Conservation (phyloP, 163 green algal genomes). For the Prototheca stagnorum region DNA sequence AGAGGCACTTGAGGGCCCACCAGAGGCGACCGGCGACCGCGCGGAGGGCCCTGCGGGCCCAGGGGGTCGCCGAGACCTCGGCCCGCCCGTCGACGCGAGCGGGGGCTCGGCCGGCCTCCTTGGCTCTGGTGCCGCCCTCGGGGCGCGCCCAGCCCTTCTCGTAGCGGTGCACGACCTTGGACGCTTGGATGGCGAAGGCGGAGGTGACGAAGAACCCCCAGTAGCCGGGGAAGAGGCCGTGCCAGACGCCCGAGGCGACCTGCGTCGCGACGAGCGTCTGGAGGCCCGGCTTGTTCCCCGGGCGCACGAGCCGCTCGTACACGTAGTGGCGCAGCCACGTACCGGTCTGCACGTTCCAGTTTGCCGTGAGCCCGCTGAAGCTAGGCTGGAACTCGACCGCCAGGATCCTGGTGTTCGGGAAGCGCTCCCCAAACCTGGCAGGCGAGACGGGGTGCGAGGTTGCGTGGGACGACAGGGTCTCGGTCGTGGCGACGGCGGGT, state of each 20-base stretch:
- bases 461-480: too few relatives aligned
- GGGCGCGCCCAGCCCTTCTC: conserved; percentile 22
- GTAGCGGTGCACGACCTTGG: conserved; percentile 20
- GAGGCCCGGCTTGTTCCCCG: conserved; percentile 28
- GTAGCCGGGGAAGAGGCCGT: conserved; percentile 63
- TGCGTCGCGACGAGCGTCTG: conserved; percentile 47
- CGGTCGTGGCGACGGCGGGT: too few relatives aligned
- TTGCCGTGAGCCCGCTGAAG: conserved; percentile 18
- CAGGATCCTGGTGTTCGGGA: conserved; percentile 30
- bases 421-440: conserved; percentile 28
- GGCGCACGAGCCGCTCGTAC: conserved; percentile 51
- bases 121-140: too few relatives aligned
- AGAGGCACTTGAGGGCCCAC: conserved; percentile 19
- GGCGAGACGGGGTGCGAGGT: too few relatives aligned
- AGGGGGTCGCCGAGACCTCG: too few relatives aligned
- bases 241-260: conserved; percentile 52
- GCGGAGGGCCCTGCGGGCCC: too few relatives aligned
- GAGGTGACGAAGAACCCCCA: conserved; percentile 37
- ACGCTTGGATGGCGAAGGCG: conserved; percentile 29
- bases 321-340: conserved; percentile 54
- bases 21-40: conserved; percentile 9
- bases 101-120: too few relatives aligned
- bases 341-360: conserved; percentile 59
- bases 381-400: conserved; percentile 29
- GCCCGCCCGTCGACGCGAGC: too few relatives aligned